Evolutionary conservation across 1,284 basidiomycete species (phyloP).

Genomic region (Laetiporus sulphureus): DNA sequence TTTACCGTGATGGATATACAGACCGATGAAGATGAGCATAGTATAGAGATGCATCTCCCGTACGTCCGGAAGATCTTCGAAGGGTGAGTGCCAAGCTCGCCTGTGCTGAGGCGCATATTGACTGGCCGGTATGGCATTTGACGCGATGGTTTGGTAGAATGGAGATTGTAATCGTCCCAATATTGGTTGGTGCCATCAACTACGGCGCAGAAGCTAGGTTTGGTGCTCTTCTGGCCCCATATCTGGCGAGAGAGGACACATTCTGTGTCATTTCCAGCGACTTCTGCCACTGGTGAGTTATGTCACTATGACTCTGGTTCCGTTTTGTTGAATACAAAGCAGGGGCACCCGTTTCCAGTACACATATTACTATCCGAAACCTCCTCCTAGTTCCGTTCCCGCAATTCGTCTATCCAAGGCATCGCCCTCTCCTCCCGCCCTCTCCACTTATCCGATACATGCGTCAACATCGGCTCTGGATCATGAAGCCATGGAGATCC

Average conservation of each 20-base stretch:
- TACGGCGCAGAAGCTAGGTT: constrained; percentile 52
- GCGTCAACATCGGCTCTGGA: constrained; percentile 73
- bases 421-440: constrained; percentile 30
- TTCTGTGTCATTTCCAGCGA: constrained; percentile 92
- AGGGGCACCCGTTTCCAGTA: constrained; percentile 91
- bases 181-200: constrained; percentile 84
- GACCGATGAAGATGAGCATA: constrained; percentile 93
- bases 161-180: constrained; percentile 81
- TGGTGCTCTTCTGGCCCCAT: constrained; percentile 74
- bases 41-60: constrained; percentile 96
- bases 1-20: constrained; percentile 66
- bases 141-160: constrained; percentile 37
- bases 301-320: too few relatives aligned
- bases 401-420: constrained; percentile 48
- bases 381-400: constrained; percentile 42
- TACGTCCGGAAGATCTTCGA: constrained; percentile 87
- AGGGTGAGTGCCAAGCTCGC: constrained; percentile 39
- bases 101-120: not conserved
- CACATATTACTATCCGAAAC: constrained; percentile 82
- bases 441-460: constrained; percentile 51
- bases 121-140: not conserved
- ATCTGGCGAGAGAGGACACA: constrained; percentile 70
- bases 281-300: constrained; percentile 91
- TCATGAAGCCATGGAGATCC: constrained; percentile 70
- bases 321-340: too few relatives aligned